Evolutionary conservation across 2,329 filamentous ascomycete genomes (phyloP).

Genomic region (Nannizzia gypsea): DNA sequence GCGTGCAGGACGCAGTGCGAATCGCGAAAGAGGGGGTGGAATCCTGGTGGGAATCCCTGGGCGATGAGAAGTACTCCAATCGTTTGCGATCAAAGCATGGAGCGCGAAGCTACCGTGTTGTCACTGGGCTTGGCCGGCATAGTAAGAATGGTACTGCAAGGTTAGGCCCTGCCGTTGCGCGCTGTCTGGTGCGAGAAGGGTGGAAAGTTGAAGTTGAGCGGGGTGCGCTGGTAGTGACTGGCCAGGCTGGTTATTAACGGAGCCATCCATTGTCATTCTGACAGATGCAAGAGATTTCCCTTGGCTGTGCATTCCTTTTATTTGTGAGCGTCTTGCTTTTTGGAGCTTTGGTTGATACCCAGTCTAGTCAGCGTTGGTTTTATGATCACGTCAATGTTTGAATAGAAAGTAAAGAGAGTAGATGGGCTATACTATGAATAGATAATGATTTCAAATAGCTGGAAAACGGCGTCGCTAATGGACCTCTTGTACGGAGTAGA

Average conservation of each 20-base stretch:
- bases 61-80: constrained; percentile 47
- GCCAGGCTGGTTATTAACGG: constrained; percentile 32
- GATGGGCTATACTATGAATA: not conserved
- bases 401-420: not conserved
- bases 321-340: not conserved
- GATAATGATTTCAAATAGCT: not conserved
- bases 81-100: constrained; percentile 39
- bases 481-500: not conserved
- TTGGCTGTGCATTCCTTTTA: not conserved
- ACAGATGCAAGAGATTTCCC: not conserved
- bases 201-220: constrained; percentile 68
- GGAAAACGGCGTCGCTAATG: not conserved
- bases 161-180: constrained; percentile 67
- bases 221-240: constrained; percentile 59
- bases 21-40: constrained; percentile 59
- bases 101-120: constrained; percentile 54
- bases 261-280: not conserved
- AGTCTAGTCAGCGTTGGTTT: not conserved
- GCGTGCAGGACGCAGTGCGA: constrained; percentile 65
- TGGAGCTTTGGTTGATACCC: not conserved
- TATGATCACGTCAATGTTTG: not conserved
- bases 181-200: constrained; percentile 61
- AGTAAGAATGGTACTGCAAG: constrained; percentile 63
- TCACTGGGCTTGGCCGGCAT: constrained; percentile 73
- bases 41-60: constrained; percentile 64